phyloP scores from a whole-genome alignment of 257 asterid species.

The Nicotiana noctiflora region DNA sequence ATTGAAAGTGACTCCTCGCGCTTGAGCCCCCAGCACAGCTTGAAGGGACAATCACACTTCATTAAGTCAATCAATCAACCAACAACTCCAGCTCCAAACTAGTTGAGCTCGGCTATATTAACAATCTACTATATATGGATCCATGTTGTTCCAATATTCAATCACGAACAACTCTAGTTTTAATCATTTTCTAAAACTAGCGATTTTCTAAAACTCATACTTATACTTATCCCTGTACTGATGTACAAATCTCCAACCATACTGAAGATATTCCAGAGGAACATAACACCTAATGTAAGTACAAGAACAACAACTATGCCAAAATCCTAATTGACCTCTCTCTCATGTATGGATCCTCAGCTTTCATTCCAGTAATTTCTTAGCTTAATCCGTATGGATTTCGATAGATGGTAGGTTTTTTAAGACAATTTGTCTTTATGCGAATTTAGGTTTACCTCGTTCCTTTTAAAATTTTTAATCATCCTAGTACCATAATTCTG shows the following conservation, averaged over 20 bases:
- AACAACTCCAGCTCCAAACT: not conserved
- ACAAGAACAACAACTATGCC: not conserved
- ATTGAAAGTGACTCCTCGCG: not conserved
- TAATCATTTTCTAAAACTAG: too few species aligned
- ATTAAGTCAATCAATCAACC: not conserved
- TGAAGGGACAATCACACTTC: not conserved
- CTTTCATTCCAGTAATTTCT: not conserved
- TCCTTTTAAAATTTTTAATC: not conserved
- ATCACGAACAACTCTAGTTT: not conserved
- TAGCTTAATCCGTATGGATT: not conserved
- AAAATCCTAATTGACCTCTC: not conserved
- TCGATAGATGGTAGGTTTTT: not conserved
- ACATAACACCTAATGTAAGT: not conserved
- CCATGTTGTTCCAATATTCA: not conserved
- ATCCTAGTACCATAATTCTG: not conserved
- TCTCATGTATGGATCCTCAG: not conserved
- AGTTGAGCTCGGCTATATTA: not conserved
- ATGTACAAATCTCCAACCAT: not conserved
- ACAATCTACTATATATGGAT: conserved; percentile 1
- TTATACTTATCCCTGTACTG: not conserved
- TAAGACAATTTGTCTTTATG: too few species aligned
- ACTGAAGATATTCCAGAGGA: not conserved
- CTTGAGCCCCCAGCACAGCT: not conserved
- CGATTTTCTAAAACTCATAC: not conserved
- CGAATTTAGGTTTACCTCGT: not conserved